Conservation (phyloP, 2,329 filamentous ascomycete species). For the Colletotrichum sp. region DNA sequence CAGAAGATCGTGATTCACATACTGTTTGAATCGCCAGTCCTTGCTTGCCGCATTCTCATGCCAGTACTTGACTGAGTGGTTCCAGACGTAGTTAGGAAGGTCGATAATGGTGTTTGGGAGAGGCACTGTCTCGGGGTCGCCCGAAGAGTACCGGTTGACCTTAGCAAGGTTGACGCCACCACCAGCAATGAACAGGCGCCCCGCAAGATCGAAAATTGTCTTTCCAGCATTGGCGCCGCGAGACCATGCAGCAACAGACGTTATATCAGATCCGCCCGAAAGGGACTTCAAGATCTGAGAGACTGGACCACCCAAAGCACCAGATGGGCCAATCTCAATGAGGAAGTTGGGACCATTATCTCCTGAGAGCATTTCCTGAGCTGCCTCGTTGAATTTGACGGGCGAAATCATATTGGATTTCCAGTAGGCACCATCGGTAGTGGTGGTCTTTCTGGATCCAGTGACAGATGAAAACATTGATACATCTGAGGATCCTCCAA, state of each 20-base stretch:
- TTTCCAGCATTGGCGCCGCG: neutral
- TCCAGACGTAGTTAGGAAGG: constrained; percentile 17
- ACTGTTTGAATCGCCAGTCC: neutral
- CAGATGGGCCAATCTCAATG: constrained; percentile 33
- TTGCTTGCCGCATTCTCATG: neutral
- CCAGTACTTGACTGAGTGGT: constrained; percentile 8
- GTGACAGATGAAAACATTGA: constrained; percentile 22
- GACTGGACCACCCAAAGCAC: constrained; percentile 32
- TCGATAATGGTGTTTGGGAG: neutral
- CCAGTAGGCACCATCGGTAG: neutral
- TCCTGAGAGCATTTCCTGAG: neutral
- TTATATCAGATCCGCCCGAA: neutral
- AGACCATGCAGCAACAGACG: neutral
- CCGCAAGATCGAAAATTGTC: neutral
- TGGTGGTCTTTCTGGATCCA: neutral
- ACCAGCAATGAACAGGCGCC: neutral
- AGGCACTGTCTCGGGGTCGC: rapidly evolving
- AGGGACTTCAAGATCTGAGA: constrained; percentile 27
- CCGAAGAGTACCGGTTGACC: neutral
- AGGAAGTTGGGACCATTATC: constrained; percentile 23
- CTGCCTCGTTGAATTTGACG: neutral
- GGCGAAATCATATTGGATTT: constrained; percentile 5
- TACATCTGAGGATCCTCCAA: neutral
- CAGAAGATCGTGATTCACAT: constrained; percentile 4
- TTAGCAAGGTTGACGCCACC: neutral